phyloP scores from a whole-genome alignment of 2,329 filamentous ascomycete species.

The Lachnellula hyalina region DNA sequence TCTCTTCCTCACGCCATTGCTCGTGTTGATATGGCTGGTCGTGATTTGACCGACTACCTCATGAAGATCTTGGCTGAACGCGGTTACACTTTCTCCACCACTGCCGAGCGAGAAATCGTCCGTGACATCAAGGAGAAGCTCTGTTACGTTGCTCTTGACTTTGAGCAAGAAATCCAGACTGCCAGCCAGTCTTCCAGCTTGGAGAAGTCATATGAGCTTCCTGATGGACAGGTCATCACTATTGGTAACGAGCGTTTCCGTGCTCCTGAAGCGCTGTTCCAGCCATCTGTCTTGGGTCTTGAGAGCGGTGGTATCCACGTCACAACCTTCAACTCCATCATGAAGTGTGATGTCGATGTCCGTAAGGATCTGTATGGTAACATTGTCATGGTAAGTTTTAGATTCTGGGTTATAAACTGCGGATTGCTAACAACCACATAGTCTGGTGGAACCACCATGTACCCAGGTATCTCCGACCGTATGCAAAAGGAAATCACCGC shows the following conservation, averaged over 20 bases:
- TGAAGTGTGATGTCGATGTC: conserved; percentile 99
- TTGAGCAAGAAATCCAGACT: conserved; percentile 99
- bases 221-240: conserved; percentile 98
- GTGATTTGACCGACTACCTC: conserved; percentile 99
- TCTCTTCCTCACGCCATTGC: conserved; percentile 99
- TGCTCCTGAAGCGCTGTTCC: conserved; percentile 98
- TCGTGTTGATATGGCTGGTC: conserved; percentile 99
- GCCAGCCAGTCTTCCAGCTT: conserved; percentile 97
- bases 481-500: conserved; percentile 99
- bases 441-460: conserved; percentile 99
- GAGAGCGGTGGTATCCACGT: conserved; percentile 99
- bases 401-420: conserved; percentile 4
- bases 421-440: conserved; percentile 35
- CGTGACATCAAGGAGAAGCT: conserved; percentile 99
- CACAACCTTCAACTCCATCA: conserved; percentile 99
- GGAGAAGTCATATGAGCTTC: conserved; percentile 99
- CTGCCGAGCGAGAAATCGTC: conserved; percentile 99
- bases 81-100: conserved; percentile 99
- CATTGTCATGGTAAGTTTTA: conserved; percentile 92
- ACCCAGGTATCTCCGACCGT: conserved; percentile 99
- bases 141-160: conserved; percentile 99
- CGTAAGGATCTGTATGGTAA: conserved; percentile 99
- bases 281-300: conserved; percentile 95
- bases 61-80: conserved; percentile 99
- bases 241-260: conserved; percentile 99